Evolutionary conservation across 1,284 basidiomycete genomes (phyloP), one percentile per base, ranked within the genome.

Genomic region (Microbotryomycetes sp.): DNA sequence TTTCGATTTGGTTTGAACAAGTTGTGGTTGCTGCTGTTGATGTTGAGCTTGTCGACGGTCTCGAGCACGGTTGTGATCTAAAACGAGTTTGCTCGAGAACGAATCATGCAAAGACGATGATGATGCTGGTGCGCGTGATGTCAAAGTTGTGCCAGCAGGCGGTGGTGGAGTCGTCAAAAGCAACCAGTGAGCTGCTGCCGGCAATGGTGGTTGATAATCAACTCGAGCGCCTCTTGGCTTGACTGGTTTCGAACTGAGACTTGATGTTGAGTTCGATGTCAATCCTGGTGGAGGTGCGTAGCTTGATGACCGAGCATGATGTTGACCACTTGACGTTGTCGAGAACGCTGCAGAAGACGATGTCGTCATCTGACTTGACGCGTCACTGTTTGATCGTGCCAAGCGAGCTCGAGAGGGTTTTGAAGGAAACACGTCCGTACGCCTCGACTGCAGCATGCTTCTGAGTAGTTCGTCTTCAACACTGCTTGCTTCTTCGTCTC

Each of bases 91-190:
- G 12, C 12, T 42, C 12, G 36, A 9, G 19, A 42, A 42, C 9
- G 36, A 4, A 26, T 42, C 29, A 16, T 4, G n/a, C 14, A 22
- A 6, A 32, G 22, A 22, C 22, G 19, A 16, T 22, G 19, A n/a
- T 23, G 31, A n/a, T 6, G 49, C 4, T 32, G 6, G 7, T n/a
- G 22, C 30, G n/a, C n/a, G n/a, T n/a, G 23, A 19, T n/a, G 25
- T 2, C 1, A 14, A 9, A 42, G n/a, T 4, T 23, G 28, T 5
- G 2, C 3, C 9, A 25, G 22, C 16, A n/a, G 59, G 63, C n/a
- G 63, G 63, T 6, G 59, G 59, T 3, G 63, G 63, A 1, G 63
- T 65, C 15, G 63, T 65, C 7, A 65, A 29, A 14, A 65, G 54
- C 14, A 65, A 46, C 19, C 51, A 22, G 6, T 62, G 60, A 6